phyloP scores from a whole-genome alignment of 345 rosid species.

The Citrus trifoliata region DNA sequence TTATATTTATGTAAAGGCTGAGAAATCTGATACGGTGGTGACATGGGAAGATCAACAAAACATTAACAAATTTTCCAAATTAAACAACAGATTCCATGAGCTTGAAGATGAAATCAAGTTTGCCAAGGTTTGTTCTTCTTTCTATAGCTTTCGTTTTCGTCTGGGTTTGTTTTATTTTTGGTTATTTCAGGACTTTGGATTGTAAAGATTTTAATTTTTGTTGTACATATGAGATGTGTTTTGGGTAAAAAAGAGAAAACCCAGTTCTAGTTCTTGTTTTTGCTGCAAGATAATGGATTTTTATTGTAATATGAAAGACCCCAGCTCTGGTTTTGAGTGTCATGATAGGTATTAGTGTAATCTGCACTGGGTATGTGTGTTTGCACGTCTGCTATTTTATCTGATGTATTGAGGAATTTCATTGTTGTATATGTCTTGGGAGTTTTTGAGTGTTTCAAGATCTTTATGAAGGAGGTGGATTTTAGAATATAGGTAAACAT shows the following conservation, averaged over 20 bases:
- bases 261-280: background rate
- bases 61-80: slow-evolving; percentile 77
- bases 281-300: background rate
- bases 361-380: background rate
- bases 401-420: background rate
- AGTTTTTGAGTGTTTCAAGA: background rate
- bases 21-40: slow-evolving; percentile 81
- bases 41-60: slow-evolving; percentile 99
- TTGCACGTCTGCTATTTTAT: background rate
- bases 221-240: background rate
- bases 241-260: background rate
- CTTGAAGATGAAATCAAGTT: slow-evolving; percentile 77
- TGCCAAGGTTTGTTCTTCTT: slow-evolving; percentile 52
- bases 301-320: background rate
- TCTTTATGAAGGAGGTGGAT: background rate
- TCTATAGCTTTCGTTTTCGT: background rate
- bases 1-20: slow-evolving; percentile 42
- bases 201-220: background rate
- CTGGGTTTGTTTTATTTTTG: background rate
- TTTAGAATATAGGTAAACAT: background rate
- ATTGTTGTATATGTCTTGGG: background rate
- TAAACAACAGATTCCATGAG: slow-evolving; percentile 86
- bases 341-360: background rate
- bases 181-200: background rate
- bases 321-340: background rate